These are phyloP conservation scores for Hypoxylon intermedium DNA, from an alignment of 495 filamentous ascomycete genomes.

Conservation along the genomic window DNA sequence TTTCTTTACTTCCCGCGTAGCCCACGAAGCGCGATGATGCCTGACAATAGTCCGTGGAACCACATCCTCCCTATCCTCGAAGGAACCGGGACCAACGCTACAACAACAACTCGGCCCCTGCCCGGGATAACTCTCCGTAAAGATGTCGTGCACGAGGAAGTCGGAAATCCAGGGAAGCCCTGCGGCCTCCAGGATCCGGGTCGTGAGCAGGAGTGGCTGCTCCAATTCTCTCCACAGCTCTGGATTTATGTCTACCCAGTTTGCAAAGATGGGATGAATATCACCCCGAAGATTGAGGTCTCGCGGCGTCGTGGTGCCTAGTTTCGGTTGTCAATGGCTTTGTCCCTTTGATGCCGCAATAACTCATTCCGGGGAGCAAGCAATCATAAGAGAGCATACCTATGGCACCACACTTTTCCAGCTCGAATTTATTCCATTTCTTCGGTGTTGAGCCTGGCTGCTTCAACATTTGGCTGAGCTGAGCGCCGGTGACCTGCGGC, in stretches of 20 bases:
- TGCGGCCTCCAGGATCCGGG: conserved; percentile 41
- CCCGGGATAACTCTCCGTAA: conserved; percentile 42
- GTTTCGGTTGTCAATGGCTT: neutral
- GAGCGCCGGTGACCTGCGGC: conserved; percentile 1
- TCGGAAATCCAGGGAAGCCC: conserved; percentile 49
- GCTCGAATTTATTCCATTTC: conserved; percentile 42
- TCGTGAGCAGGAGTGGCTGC: conserved; percentile 45
- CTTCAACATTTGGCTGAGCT: conserved; percentile 9
- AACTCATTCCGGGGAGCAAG: neutral
- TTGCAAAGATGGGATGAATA: conserved; percentile 44
- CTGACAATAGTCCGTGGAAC: conserved; percentile 39
- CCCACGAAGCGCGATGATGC: conserved; percentile 39
- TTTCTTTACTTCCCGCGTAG: conserved; percentile 16
- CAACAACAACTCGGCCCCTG: conserved; percentile 21
- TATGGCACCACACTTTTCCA: conserved; percentile 43
- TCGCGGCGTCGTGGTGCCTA: conserved; percentile 20
- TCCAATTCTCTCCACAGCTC: conserved; percentile 37
- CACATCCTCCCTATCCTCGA: neutral
- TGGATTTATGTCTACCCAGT: conserved; percentile 36
- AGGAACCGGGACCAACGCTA: conserved; percentile 7
- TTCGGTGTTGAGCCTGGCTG: conserved; percentile 39
- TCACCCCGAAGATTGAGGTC: conserved; percentile 33
- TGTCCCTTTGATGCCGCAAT: neutral
- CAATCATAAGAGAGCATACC: conserved; percentile 25
- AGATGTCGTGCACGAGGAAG: conserved; percentile 48